A percentile compares a stretch with the other conserved stretches of the same genome.
These are phyloP conservation scores for Eimeria falciformis DNA, from an alignment of 169 alveolate species.

Conservation along the genomic window DNA sequence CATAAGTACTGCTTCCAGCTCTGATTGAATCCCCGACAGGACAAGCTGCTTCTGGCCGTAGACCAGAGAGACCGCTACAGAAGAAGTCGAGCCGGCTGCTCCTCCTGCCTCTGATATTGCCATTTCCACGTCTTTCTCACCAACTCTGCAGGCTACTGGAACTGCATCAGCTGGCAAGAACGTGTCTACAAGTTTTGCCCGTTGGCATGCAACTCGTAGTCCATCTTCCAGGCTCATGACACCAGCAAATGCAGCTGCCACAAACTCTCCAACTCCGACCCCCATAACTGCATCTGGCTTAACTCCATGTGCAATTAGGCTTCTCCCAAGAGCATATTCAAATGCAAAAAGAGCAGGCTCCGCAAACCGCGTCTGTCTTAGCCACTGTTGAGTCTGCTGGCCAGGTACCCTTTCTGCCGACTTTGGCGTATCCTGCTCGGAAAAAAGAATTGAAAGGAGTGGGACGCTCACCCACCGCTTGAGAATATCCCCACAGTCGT, in stretches of 20 bases:
- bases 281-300: conserved; percentile 85
- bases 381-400: conserved; percentile 40
- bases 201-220: conserved; percentile 77
- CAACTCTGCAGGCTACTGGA: conserved; percentile 78
- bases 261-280: conserved; percentile 84
- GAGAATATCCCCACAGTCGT: conserved; percentile 82
- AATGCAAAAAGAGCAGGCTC: conserved; percentile 87
- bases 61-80: conserved; percentile 78
- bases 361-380: conserved; percentile 79
- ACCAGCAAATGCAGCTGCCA: conserved; percentile 84
- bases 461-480: conserved; percentile 80
- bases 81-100: conserved; percentile 73
- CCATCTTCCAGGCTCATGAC: conserved; percentile 83
- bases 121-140: conserved; percentile 85
- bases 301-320: conserved; percentile 84
- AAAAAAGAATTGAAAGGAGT: conserved; percentile 80
- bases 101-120: conserved; percentile 86
- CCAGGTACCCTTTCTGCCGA: conserved; percentile 66
- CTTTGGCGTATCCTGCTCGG: conserved; percentile 57
- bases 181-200: conserved; percentile 79
- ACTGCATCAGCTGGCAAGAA: conserved; percentile 74
- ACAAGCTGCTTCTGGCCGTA: conserved; percentile 79
- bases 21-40: conserved; percentile 81
- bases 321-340: conserved; percentile 84
- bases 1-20: conserved; percentile 81